Evolutionary conservation across 768 basidiomycete genomes (phyloP).

Genomic region (Mycena indigotica): DNA sequence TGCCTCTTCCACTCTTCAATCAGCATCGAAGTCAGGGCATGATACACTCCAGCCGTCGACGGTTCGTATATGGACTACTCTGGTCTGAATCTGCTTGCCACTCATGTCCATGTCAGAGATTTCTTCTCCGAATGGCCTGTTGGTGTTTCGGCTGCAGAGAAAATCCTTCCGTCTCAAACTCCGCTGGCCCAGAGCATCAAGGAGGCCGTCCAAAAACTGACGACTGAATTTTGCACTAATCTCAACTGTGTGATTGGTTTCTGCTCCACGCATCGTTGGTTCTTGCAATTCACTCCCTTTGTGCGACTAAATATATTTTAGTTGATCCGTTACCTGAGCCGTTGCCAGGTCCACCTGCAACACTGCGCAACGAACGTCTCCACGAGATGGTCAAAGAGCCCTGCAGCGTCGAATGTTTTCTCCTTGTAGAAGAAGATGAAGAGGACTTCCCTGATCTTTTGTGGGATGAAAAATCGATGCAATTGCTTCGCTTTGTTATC

Average conservation of each 20-base stretch:
- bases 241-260: constrained; percentile 52
- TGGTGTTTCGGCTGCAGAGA: constrained; percentile 10
- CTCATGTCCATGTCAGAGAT: constrained; percentile 26
- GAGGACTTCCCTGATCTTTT: constrained; percentile 21
- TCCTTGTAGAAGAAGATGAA: not conserved
- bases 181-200: constrained; percentile 11
- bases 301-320: constrained; percentile 4
- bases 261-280: constrained; percentile 51
- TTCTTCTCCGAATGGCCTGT: constrained; percentile 31
- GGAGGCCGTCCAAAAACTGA: constrained; percentile 35
- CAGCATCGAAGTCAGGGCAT: constrained; percentile 28
- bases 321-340: constrained; percentile 35
- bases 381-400: constrained; percentile 20
- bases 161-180: constrained; percentile 10
- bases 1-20: constrained; percentile 43
- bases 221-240: constrained; percentile 53
- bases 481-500: constrained; percentile 42
- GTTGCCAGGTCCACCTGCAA: constrained; percentile 24
- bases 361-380: constrained; percentile 25
- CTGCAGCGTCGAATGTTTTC: constrained; percentile 36
- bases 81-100: not conserved
- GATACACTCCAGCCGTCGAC: constrained; percentile 24
- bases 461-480: constrained; percentile 44
- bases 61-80: constrained; percentile 22
- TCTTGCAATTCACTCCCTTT: not conserved